These are phyloP conservation scores for Coemansia sp. DNA, from an alignment of 192 early-diverging fungal species.

Conservation along the genomic window DNA sequence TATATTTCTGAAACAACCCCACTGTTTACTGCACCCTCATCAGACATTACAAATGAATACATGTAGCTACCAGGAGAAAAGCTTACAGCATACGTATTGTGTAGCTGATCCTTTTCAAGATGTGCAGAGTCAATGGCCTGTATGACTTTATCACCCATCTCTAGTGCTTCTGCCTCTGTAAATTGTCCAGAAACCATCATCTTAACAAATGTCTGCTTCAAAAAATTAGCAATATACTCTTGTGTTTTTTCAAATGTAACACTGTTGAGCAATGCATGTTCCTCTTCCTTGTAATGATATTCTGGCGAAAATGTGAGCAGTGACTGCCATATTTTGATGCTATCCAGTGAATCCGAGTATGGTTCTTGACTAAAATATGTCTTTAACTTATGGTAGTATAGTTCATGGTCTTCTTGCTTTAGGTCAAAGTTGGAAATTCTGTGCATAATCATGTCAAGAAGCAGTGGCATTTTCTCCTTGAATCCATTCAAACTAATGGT, in stretches of 20 bases:
- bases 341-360: background rate
- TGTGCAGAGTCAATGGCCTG: conserved; percentile 58
- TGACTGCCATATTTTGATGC: background rate
- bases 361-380: background rate
- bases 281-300: background rate
- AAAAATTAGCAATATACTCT: conserved; percentile 65
- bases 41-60: conserved; percentile 24
- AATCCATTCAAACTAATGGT: conserved; percentile 60
- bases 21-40: conserved; percentile 78
- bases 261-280: conserved; percentile 57
- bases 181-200: conserved; percentile 81
- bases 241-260: conserved; percentile 69
- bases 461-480: conserved; percentile 73
- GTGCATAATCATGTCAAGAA: conserved; percentile 66
- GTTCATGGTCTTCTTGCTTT: background rate
- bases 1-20: conserved; percentile 76
- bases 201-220: conserved; percentile 67
- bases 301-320: background rate
- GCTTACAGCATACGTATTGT: background rate
- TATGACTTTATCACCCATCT: conserved; percentile 55
- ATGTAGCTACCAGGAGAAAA: conserved; percentile 31
- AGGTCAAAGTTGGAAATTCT: conserved; percentile 10
- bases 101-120: conserved; percentile 29
- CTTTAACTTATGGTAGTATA: background rate
- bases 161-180: background rate